These are phyloP conservation scores for Vitis riparia DNA, from an alignment of 164 flowering plant species.

Conservation along the genomic window DNA sequence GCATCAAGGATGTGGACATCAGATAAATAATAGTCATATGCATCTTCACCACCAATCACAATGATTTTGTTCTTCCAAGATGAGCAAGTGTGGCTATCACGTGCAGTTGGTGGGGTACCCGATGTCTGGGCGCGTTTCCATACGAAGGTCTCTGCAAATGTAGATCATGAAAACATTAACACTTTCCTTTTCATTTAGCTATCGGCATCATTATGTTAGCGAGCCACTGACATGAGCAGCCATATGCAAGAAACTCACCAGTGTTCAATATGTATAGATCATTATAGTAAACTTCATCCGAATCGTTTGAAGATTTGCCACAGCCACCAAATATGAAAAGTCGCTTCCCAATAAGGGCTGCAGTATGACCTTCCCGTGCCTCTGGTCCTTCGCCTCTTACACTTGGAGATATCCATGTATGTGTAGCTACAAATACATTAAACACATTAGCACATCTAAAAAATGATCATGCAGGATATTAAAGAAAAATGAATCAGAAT, in stretches of 20 bases:
- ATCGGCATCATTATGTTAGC: no score
- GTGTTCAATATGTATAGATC: conserved; percentile 85
- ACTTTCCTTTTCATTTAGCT: no score
- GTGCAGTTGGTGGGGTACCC: conserved; percentile 83
- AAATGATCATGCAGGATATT: no score
- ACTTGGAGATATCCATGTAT: conserved; percentile 81
- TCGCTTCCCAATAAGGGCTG: conserved; percentile 76
- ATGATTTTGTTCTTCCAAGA: conserved; percentile 82
- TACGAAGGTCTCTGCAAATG: conserved; percentile 64
- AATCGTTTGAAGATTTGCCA: conserved; percentile 62
- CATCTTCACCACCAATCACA: conserved; percentile 96
- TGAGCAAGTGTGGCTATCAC: conserved; percentile 95
- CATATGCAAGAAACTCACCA: conserved; percentile 41
- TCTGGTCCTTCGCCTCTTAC: conserved; percentile 84
- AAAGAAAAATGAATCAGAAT: not conserved
- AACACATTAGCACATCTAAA: conserved; percentile 4
- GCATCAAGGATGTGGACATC: conserved; percentile 92
- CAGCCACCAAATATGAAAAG: conserved; percentile 96
- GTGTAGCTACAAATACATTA: conserved; percentile 48
- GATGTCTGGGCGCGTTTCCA: conserved; percentile 78
- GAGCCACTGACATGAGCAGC: not conserved
- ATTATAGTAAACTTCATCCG: conserved; percentile 74
- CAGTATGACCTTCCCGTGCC: conserved; percentile 94
- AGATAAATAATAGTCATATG: conserved; percentile 73
- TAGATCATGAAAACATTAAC: not conserved